A percentile compares a stretch with the other conserved stretches of the same genome.
Conservation (phyloP, 768 basidiomycete species). For the Polyporus arcularius region DNA sequence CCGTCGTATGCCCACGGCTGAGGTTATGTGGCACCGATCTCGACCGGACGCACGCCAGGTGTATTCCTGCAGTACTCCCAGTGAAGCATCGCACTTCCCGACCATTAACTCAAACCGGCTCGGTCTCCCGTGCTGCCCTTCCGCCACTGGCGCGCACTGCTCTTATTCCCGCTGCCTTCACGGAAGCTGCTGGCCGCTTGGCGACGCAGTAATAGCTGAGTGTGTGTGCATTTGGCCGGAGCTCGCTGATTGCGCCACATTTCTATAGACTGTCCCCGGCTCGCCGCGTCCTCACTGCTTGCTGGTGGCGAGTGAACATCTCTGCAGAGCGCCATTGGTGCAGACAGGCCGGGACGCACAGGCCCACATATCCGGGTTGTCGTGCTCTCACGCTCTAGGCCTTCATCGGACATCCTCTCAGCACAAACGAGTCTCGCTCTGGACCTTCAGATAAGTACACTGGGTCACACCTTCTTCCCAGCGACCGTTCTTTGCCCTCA, state of each 20-base stretch:
- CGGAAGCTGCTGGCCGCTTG: not conserved
- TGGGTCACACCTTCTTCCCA: no score
- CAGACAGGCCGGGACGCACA: no score
- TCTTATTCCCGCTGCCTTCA: not conserved
- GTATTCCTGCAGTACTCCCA: not conserved
- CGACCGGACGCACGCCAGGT: not conserved
- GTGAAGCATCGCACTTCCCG: not conserved
- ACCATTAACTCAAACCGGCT: not conserved
- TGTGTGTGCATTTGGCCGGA: not conserved
- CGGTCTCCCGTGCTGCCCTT: not conserved
- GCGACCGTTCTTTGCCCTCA: no score
- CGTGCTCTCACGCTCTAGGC: no score
- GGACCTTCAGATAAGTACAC: no score
- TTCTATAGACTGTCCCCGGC: not conserved
- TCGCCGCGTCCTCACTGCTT: not conserved
- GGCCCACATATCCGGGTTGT: no score
- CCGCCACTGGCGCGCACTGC: not conserved
- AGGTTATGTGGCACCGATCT: not conserved
- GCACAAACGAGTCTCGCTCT: no score
- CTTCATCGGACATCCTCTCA: no score
- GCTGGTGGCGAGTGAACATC: no score
- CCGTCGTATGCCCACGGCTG: not conserved
- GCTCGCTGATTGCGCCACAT: not conserved
- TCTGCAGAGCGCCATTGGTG: no score
- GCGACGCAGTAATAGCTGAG: not conserved